Evolutionary conservation across 1,284 basidiomycete species (phyloP).

Genomic region (Leccinum holopus): DNA sequence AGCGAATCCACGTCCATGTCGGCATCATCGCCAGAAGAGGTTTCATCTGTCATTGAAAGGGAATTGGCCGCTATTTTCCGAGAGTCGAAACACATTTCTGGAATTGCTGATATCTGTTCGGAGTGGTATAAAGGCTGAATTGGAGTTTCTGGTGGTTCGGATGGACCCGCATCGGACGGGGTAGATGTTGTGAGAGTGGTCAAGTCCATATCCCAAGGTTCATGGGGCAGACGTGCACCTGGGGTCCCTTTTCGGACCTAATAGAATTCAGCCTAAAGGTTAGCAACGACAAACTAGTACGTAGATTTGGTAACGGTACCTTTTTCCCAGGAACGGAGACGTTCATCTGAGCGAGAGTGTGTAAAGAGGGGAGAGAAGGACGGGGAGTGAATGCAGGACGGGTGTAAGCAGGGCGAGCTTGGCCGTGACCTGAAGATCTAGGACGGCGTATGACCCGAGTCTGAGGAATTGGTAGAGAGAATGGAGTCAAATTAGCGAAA

Average conservation of each 20-base stretch:
- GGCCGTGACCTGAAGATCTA: constrained; percentile 38
- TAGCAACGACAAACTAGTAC: background rate
- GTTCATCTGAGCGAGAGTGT: constrained; percentile 57
- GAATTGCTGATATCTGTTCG: background rate
- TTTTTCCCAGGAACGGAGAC: constrained; percentile 49
- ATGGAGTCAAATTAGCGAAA: constrained; percentile 54
- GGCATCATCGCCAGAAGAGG: constrained; percentile 26
- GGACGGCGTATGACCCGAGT: constrained; percentile 13
- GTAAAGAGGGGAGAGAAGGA: constrained; percentile 66
- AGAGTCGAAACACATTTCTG: constrained; percentile 12
- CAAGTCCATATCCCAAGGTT: constrained; percentile 52
- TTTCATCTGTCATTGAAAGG: constrained; percentile 23
- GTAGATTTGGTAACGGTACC: constrained; percentile 38
- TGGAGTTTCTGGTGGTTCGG: constrained; percentile 11
- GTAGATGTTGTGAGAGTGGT: constrained; percentile 3
- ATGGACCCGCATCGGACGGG: constrained; percentile 9
- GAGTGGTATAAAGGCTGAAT: background rate
- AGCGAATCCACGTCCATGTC: constrained; percentile 30
- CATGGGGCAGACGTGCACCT: constrained; percentile 58
- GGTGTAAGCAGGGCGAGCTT: constrained; percentile 53
- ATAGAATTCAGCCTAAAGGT: constrained; percentile 3
- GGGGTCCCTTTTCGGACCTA: constrained; percentile 58
- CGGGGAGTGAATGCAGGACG: constrained; percentile 57
- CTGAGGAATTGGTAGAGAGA: too few relatives aligned
- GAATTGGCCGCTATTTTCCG: constrained; percentile 14